Percentiles rank a stretch among this genome's conserved stretches.
phyloP scores from a whole-genome alignment of 371 early-diverging fungal species.

The Mycotypha africana region DNA sequence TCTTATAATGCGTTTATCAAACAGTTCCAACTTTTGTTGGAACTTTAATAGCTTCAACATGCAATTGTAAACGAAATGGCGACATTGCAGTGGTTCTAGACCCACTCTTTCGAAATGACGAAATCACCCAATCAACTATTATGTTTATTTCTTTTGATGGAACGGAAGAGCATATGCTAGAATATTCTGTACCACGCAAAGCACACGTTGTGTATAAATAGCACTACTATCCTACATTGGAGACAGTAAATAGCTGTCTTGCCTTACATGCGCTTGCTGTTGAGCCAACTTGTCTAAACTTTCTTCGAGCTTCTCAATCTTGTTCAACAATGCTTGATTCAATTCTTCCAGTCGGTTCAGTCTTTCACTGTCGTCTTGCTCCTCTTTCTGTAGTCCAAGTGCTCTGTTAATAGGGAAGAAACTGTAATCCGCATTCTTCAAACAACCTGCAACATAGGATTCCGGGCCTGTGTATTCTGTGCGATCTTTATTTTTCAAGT shows the following conservation, averaged over 20 bases:
- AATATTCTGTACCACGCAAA: no score
- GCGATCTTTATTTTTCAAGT: slow-evolving; percentile 47
- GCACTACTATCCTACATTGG: slow-evolving; percentile 20
- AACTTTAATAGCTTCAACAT: no score
- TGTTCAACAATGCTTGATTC: slow-evolving; percentile 20
- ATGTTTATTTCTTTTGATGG: no score
- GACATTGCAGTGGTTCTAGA: no score
- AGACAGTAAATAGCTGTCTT: slow-evolving; percentile 31
- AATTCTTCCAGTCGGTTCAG: slow-evolving; percentile 33
- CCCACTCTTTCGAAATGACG: no score
- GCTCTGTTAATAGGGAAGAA: slow-evolving; percentile 57
- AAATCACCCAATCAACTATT: no score
- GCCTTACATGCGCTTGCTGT: slow-evolving; percentile 20
- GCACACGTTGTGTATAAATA: no score
- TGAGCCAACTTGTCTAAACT: slow-evolving; percentile 25
- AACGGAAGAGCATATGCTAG: no score
- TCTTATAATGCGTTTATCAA: no score
- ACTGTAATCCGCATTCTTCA: slow-evolving; percentile 39
- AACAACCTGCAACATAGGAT: slow-evolving; percentile 43
- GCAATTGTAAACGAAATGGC: no score
- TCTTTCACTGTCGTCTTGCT: slow-evolving; percentile 27
- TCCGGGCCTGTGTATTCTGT: slow-evolving; percentile 57
- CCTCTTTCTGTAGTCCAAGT: slow-evolving; percentile 28
- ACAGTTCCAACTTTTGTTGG: no score
- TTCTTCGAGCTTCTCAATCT: slow-evolving; percentile 20